phyloP scores from a whole-genome alignment of 257 asterid genomes.

The Solanum chmielewskii region DNA sequence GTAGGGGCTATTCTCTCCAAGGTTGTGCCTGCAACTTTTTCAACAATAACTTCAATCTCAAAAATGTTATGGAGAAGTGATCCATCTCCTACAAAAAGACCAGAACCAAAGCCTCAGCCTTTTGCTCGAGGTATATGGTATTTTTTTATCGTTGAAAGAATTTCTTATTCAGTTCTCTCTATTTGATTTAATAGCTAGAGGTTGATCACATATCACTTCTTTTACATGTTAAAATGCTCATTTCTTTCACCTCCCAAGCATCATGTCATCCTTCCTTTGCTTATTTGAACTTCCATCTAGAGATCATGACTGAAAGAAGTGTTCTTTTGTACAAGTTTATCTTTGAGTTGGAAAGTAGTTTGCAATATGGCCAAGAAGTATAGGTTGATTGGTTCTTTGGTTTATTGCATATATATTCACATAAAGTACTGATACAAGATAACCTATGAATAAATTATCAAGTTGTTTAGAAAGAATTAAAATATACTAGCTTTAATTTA shows the following conservation, averaged over 20 bases:
- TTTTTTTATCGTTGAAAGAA: not conserved
- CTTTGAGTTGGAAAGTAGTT: not conserved
- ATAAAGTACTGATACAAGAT: not conserved
- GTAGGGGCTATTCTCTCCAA: slow-evolving; percentile 93
- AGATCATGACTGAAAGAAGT: not conserved
- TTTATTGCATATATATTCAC: not conserved
- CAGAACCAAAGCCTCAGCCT: slow-evolving; percentile 67
- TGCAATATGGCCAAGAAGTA: not conserved
- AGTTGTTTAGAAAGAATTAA: not conserved
- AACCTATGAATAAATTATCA: not conserved
- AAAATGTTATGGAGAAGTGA: slow-evolving; percentile 88
- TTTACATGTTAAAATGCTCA: not conserved
- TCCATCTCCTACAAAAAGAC: slow-evolving; percentile 29
- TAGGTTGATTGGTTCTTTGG: not conserved
- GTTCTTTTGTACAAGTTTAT: not conserved
- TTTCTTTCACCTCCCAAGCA: not conserved
- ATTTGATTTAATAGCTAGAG: not conserved
- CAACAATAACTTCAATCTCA: slow-evolving; percentile 80
- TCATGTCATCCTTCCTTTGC: not conserved
- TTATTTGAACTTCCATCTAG: not conserved
- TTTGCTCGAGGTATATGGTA: slow-evolving; percentile 66
- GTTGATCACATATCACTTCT: not conserved
- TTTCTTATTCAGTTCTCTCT: not conserved
- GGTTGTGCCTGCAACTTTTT: slow-evolving; percentile 92
- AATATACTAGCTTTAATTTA: not conserved